Conservation (phyloP, 176 grass and related monocot genomes). For the Ensete ventricosum region DNA sequence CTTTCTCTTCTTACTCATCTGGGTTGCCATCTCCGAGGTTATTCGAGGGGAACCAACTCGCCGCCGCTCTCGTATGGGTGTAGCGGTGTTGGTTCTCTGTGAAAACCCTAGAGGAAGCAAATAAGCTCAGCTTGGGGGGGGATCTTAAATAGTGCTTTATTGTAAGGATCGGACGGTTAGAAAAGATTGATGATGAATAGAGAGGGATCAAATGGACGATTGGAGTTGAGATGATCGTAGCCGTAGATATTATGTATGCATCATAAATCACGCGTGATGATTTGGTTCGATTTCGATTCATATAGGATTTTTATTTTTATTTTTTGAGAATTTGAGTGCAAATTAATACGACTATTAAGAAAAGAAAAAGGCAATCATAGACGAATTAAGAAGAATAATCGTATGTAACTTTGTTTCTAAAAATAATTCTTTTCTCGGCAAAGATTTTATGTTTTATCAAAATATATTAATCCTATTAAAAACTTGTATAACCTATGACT, state of each 20-base stretch:
- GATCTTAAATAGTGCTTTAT: not conserved
- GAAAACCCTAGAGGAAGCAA: slow-evolving; percentile 22
- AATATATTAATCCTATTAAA: no score
- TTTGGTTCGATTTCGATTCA: not conserved
- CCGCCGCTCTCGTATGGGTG: not conserved
- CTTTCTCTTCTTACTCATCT: slow-evolving; percentile 51
- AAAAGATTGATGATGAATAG: not conserved
- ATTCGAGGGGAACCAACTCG: not conserved
- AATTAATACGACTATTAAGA: no score
- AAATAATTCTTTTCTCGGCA: no score
- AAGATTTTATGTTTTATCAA: no score
- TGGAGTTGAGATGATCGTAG: not conserved
- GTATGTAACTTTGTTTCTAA: no score
- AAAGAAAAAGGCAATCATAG: no score
- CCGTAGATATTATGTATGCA: not conserved
- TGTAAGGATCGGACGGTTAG: not conserved
- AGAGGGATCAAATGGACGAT: not conserved
- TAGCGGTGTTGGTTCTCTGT: not conserved
- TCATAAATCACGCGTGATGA: not conserved
- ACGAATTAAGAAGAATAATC: no score
- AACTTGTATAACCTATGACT: no score
- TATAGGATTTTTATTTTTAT: no score
- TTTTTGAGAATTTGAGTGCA: no score
- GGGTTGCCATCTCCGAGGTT: not conserved
- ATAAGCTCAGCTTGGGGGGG: not conserved